Evolutionary conservation across 331 rosid genomes (phyloP).

Genomic region (Stylosanthes scabra): DNA sequence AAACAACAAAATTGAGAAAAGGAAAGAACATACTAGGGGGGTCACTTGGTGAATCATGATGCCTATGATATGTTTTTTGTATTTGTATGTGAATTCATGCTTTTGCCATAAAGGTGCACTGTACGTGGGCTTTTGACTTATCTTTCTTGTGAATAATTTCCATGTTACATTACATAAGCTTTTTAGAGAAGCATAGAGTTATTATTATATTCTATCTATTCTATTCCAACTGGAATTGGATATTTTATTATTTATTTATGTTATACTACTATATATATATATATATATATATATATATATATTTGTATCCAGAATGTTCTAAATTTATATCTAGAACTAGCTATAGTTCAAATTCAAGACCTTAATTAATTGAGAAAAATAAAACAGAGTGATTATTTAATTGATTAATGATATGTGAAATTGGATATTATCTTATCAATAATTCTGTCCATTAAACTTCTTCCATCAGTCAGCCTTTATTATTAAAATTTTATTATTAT

Average conservation of each 20-base stretch:
- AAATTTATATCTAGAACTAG: no score
- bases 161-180: constrained; percentile 30
- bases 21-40: constrained; percentile 28
- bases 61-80: constrained; percentile 30
- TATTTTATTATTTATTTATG: not conserved
- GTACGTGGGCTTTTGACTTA: not conserved
- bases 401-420: no score
- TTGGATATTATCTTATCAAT: no score
- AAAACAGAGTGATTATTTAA: no score
- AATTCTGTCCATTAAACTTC: no score
- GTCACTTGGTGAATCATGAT: constrained; percentile 20
- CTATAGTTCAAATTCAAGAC: no score
- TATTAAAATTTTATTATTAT: no score
- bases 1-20: constrained; percentile 27
- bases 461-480: no score
- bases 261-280: no score
- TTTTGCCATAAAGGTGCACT: not conserved
- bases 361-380: no score
- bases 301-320: no score
- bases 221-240: constrained; percentile 16
- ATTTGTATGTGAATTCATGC: constrained; percentile 3
- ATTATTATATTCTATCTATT: constrained; percentile 23
- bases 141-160: constrained; percentile 15
- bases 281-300: no score
- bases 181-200: not conserved